Conservation (phyloP, 495 filamentous ascomycete genomes). For the Penicillium salamii region DNA sequence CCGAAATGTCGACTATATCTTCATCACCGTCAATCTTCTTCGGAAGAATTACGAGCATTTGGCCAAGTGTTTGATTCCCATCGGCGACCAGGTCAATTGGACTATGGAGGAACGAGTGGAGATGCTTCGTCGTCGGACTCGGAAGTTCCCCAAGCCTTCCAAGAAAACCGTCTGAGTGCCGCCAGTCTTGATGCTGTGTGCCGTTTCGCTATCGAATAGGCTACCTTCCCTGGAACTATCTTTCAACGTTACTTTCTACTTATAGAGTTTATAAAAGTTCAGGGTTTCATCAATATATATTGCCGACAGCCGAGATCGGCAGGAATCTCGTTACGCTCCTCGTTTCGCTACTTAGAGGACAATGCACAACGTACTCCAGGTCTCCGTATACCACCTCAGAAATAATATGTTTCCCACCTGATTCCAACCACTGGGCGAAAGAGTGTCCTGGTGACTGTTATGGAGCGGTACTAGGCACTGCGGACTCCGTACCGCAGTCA, state of each 20-base stretch:
- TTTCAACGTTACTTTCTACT: background rate
- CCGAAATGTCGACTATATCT: slow-evolving; percentile 68
- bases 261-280: background rate
- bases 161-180: slow-evolving; percentile 40
- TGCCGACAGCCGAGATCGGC: background rate
- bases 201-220: background rate
- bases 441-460: too few relatives aligned
- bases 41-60: slow-evolving; percentile 61
- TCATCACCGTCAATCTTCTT: slow-evolving; percentile 60
- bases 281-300: too few relatives aligned
- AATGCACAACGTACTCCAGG: background rate
- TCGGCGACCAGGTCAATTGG: slow-evolving; percentile 64
- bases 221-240: background rate
- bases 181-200: background rate
- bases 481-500: too few relatives aligned
- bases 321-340: background rate
- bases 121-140: slow-evolving; percentile 61
- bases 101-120: slow-evolving; percentile 55
- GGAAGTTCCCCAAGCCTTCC: slow-evolving; percentile 53
- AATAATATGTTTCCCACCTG: too few relatives aligned
- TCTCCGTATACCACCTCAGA: too few relatives aligned
- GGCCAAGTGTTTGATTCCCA: slow-evolving; percentile 63
- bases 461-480: too few relatives aligned
- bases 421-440: too few relatives aligned
- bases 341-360: background rate